A percentile compares a stretch with the other conserved stretches of the same genome.
Conservation (phyloP, 164 flowering plant genomes). For the Tinospora cordifolia region DNA sequence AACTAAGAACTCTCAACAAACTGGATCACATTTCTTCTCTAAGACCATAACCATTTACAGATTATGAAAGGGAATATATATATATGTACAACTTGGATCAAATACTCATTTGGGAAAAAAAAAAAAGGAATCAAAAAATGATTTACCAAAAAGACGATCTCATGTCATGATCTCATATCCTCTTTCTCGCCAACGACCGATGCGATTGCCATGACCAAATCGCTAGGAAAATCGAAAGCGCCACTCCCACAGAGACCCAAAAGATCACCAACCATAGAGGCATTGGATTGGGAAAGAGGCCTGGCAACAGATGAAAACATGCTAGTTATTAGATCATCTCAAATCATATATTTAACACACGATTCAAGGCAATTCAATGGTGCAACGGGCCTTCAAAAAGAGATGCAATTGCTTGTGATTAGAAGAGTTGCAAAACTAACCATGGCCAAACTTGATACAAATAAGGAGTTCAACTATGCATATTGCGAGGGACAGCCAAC, state of each 20-base stretch:
- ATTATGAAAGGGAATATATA: conserved; percentile 22
- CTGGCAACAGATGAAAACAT: conserved; percentile 28
- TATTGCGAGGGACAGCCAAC: conserved; percentile 94
- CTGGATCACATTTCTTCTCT: conserved; percentile 15
- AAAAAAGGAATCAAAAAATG: conserved; percentile 31
- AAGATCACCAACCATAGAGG: conserved; percentile 68
- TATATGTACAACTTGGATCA: conserved; percentile 44
- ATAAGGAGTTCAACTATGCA: conserved; percentile 95
- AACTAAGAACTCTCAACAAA: conserved; percentile 1
- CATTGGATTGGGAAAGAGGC: conserved; percentile 80
- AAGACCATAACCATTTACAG: conserved; percentile 43
- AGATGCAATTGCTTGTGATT: not conserved
- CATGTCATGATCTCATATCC: too few species aligned
- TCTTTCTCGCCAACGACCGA: conserved; percentile 44
- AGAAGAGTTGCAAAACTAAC: conserved; percentile 27
- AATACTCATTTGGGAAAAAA: conserved; percentile 17
- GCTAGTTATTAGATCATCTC: not conserved
- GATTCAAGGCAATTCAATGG: too few species aligned
- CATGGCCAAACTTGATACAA: conserved; percentile 96
- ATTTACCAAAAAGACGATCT: conserved; percentile 18
- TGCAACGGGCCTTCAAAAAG: not conserved
- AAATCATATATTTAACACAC: too few species aligned
- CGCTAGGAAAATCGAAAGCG: conserved; percentile 40
- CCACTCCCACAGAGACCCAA: conserved; percentile 51
- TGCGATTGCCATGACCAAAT: conserved; percentile 83